Conservation (phyloP, 148 eudicot species). For the Oxyria digyna region DNA sequence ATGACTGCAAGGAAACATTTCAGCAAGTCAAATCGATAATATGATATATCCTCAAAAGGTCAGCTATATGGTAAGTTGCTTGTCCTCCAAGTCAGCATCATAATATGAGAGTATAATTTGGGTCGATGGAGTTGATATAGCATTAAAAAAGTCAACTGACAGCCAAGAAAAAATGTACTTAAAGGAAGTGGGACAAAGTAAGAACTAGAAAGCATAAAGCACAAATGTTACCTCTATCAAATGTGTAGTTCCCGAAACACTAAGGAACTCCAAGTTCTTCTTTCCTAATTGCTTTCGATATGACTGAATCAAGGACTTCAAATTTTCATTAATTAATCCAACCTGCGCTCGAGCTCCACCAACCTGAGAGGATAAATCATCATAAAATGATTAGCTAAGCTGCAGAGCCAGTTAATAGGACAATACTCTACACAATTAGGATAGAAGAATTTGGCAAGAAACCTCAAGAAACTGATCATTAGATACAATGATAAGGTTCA, state of each 20-base stretch:
- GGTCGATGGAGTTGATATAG: neutral
- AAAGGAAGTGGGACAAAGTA: neutral
- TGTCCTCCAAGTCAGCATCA: neutral
- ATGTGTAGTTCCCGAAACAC: conserved; percentile 71
- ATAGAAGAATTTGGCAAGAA: conserved; percentile 6
- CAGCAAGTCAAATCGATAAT: too few relatives aligned
- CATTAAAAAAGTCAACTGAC: neutral
- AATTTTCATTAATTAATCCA: conserved; percentile 43
- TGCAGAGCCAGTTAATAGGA: neutral
- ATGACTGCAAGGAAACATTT: neutral
- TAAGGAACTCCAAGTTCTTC: conserved; percentile 47
- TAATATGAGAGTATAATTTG: neutral
- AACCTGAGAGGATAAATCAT: conserved; percentile 27
- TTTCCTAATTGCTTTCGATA: conserved; percentile 65
- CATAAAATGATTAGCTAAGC: neutral
- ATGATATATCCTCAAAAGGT: neutral
- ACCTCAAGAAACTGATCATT: conserved; percentile 73
- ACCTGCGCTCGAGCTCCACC: conserved; percentile 42
- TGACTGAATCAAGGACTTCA: conserved; percentile 47
- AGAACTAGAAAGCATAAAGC: neutral
- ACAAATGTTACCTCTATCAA: conserved; percentile 65
- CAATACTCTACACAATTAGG: neutral
- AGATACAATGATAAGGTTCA: conserved; percentile 42
- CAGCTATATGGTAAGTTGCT: neutral
- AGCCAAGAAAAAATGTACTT: neutral